Evolutionary conservation across 225 moss, liverwort and hornwort genomes (phyloP).

Genomic region (Bryoerythrophyllum caledonicum): DNA sequence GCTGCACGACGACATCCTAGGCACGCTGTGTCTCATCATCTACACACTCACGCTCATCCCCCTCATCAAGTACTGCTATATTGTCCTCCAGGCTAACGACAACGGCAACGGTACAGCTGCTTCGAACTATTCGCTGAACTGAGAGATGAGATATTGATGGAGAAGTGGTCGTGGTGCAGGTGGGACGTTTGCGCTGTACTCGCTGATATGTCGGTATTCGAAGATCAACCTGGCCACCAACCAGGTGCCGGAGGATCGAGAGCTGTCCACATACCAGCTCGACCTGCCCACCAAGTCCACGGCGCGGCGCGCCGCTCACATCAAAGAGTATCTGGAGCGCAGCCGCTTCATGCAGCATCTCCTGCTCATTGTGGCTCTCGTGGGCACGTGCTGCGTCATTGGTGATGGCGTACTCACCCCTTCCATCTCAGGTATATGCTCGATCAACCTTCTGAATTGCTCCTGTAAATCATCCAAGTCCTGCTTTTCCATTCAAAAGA

Average conservation of each 20-base stretch:
- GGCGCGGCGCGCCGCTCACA: slow-evolving; percentile 37
- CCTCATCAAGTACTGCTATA: slow-evolving; percentile 62
- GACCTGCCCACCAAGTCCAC: slow-evolving; percentile 28
- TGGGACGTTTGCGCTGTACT: slow-evolving; percentile 71
- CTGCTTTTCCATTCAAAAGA: not conserved
- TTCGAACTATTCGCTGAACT: too few relatives aligned
- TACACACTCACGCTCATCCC: slow-evolving; percentile 68
- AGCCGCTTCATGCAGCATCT: slow-evolving; percentile 40
- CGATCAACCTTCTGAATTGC: not conserved
- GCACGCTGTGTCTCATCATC: slow-evolving; percentile 62
- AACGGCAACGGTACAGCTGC: slow-evolving; percentile 51
- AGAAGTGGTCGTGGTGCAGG: slow-evolving; percentile 26
- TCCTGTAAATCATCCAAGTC: not conserved
- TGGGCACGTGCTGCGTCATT: slow-evolving; percentile 73
- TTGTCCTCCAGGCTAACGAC: slow-evolving; percentile 68
- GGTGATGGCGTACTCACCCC: slow-evolving; percentile 88
- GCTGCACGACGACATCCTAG: slow-evolving; percentile 54
- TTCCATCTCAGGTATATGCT: slow-evolving; percentile 55
- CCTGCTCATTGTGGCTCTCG: slow-evolving; percentile 54
- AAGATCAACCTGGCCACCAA: slow-evolving; percentile 51
- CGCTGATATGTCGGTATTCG: slow-evolving; percentile 56
- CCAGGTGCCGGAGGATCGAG: slow-evolving; percentile 59
- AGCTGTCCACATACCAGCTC: slow-evolving; percentile 59
- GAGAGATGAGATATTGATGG: not conserved
- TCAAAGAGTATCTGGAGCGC: slow-evolving; percentile 52